Evolutionary conservation across 768 basidiomycete species (phyloP).

Genomic region (Trametes coccinea): DNA sequence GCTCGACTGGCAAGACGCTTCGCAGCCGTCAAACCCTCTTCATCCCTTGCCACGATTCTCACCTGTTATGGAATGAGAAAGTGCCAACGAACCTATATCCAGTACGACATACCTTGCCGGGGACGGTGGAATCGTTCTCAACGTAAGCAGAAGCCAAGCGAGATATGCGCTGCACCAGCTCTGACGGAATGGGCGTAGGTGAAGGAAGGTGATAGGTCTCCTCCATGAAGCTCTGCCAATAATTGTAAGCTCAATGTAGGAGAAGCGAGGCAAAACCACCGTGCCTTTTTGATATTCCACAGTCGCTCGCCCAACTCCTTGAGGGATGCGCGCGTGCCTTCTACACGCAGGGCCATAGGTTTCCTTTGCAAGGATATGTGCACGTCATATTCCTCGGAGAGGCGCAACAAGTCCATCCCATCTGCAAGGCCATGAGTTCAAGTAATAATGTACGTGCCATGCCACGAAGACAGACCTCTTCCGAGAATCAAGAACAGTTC

Average conservation of each 20-base stretch:
- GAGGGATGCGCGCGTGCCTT: conserved; percentile 57
- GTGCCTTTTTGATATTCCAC: conserved; percentile 49
- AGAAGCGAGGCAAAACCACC: conserved; percentile 15
- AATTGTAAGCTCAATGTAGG: neutral
- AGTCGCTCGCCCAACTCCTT: conserved; percentile 51
- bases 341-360: conserved; percentile 59
- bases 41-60: conserved; percentile 52
- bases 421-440: conserved; percentile 42
- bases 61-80: conserved; percentile 39
- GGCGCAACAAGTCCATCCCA: conserved; percentile 57
- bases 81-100: neutral
- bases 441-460: neutral
- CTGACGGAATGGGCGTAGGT: conserved; percentile 41
- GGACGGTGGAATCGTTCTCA: conserved; percentile 44
- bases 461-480: conserved; percentile 47
- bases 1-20: conserved; percentile 55
- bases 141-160: conserved; percentile 64
- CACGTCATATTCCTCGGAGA: conserved; percentile 62
- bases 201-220: conserved; percentile 47
- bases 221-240: conserved; percentile 30
- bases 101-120: conserved; percentile 43
- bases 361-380: conserved; percentile 57
- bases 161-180: conserved; percentile 65
- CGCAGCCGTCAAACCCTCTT: conserved; percentile 42
- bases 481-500: conserved; percentile 74